Evolutionary conservation across 805 yeast species (phyloP).

Genomic region (Suhomyces sp.): DNA sequence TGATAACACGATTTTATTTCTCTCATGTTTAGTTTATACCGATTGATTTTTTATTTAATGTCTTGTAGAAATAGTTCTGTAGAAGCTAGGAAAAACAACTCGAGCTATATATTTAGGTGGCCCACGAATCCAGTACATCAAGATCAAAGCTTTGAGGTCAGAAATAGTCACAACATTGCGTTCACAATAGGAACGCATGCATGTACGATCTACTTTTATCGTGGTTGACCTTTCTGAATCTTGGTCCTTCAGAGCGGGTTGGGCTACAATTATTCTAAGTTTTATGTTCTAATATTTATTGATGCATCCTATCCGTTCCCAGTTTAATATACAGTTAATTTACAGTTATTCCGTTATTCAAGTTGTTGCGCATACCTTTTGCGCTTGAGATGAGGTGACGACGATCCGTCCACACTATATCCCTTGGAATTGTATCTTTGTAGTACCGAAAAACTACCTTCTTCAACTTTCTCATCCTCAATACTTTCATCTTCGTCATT

Average conservation of each 20-base stretch:
- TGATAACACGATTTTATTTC: constrained; percentile 2
- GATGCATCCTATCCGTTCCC: background rate
- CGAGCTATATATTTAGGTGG: too few relatives aligned
- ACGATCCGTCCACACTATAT: constrained; percentile 21
- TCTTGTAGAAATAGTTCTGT: too few relatives aligned
- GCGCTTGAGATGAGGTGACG: constrained; percentile 26
- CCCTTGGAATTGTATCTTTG: constrained; percentile 14
- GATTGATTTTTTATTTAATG: background rate
- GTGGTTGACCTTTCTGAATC: too few relatives aligned
- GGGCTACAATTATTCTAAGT: too few relatives aligned
- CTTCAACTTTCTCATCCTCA: constrained; percentile 9
- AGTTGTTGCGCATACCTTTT: constrained; percentile 5
- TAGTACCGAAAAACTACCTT: constrained; percentile 9
- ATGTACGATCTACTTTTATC: too few relatives aligned
- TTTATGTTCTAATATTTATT: background rate
- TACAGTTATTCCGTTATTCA: background rate
- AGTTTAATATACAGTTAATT: background rate
- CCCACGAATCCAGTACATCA: too few relatives aligned
- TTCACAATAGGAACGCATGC: too few relatives aligned
- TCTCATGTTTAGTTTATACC: constrained; percentile 8
- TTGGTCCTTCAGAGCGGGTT: too few relatives aligned
- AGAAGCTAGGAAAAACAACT: too few relatives aligned
- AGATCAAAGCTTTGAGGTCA: too few relatives aligned
- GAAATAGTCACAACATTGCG: too few relatives aligned
- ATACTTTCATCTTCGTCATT: constrained; percentile 13